A percentile compares a stretch with the other conserved stretches of the same genome.
phyloP scores from a whole-genome alignment of 495 filamentous ascomycete species.

The Talaromyces liani region DNA sequence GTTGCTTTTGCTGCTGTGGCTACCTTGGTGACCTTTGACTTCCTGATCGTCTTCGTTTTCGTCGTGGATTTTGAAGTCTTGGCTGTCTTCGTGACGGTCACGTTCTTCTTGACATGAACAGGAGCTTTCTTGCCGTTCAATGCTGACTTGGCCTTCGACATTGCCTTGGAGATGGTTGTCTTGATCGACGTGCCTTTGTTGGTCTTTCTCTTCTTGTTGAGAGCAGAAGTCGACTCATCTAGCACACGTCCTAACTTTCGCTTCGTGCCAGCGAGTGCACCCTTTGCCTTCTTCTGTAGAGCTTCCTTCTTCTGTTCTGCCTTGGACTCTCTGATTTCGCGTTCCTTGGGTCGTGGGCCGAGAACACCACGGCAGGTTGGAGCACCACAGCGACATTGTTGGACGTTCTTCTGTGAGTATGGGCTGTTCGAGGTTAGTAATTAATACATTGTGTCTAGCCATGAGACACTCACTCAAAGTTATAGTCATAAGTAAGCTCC shows the following conservation, averaged over 20 bases:
- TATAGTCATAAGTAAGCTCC: conserved; percentile 99
- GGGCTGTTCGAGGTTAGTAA: conserved; percentile 29
- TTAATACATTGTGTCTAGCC: neutral
- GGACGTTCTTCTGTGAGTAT: conserved; percentile 74
- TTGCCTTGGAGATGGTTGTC: conserved; percentile 29
- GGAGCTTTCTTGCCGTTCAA: conserved; percentile 11
- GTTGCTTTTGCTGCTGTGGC: conserved; percentile 4
- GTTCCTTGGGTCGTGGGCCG: conserved; percentile 61
- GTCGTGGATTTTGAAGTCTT: conserved; percentile 14
- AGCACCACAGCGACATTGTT: conserved; percentile 75
- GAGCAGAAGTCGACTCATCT: conserved; percentile 15
- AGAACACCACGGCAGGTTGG: conserved; percentile 70
- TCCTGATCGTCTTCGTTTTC: conserved; percentile 8
- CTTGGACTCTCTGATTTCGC: conserved; percentile 35
- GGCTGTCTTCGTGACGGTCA: conserved; percentile 12
- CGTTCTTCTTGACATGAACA: conserved; percentile 8
- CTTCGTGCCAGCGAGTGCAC: conserved; percentile 19
- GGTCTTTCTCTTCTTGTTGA: conserved; percentile 33
- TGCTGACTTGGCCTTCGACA: conserved; percentile 18
- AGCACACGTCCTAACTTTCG: conserved; percentile 20
- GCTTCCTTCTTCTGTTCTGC: conserved; percentile 24
- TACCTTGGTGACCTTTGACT: conserved; percentile 9
- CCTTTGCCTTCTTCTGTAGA: conserved; percentile 31
- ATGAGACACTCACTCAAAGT: conserved; percentile 64
- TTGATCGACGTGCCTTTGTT: conserved; percentile 26